Base-by-base conservation (phyloP, 352 stramenopile genomes). In the Thraustochytrium sp. region DNA sequence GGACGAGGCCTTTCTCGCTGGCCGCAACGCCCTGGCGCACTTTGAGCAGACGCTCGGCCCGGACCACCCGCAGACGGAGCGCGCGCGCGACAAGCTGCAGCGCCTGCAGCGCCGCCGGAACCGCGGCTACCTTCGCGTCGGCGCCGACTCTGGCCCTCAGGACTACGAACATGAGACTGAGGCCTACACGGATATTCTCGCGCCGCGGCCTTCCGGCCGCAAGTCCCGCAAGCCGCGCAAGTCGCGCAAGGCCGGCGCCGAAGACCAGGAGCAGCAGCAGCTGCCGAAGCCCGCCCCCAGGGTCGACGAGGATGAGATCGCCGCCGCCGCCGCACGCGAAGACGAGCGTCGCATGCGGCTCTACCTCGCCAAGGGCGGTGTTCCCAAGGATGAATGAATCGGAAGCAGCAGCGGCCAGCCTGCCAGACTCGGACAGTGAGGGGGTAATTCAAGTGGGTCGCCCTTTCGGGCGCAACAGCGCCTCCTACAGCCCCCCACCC, bases 1-100 rank as follows among this genome's bases (percentile, higher is more conserved):
- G 11, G 68, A 80, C 68, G 68, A 80, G 68, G 68, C 68, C 29
- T 63, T 53, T 26, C 21, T 80, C 38, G 68, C 68, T 5, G 13
- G 48, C 2, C 76, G 76, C 26, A 11, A 80, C 18, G 68, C 68
- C 1, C 29, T 63, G 21, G 31, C 18, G 23, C 4, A 11, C 26
- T 65, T 80, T 44, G 68, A 80, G 2, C 44, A 61, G 37, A 44
- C 42, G 0, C 31, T 48, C 38, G 68, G 68, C 26, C 42, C 31
- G 5, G 53, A 61, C 23, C 68, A 80, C 38, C 68, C 68, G 37
- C 48, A 80, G 18, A 65, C 68, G 4, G 36, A 38, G 44, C 62
- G 62, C 62, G 16, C n/a, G 38, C 62, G 62, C 44, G 3, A 31
- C 5, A 51, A 54, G 26, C 11, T 75, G 11, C 36, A 53, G 8